phyloP scores from a whole-genome alignment of 805 yeast genomes.

The Lipomyces spencermartinsiae region DNA sequence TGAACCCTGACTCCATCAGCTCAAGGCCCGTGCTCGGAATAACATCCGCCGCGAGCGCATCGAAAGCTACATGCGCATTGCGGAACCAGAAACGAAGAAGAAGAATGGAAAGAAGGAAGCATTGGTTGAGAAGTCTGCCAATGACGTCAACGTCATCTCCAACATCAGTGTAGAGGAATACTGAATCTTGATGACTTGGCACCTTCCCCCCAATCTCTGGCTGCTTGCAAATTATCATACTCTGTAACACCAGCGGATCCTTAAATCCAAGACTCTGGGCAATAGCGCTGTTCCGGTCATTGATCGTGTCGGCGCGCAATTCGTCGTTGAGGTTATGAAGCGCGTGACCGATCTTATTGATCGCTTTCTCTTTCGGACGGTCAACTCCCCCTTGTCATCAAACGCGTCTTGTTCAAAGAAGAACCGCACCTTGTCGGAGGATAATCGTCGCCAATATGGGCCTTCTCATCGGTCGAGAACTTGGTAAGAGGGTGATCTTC shows the following conservation, averaged over 20 bases:
- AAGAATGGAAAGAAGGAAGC: too few relatives aligned
- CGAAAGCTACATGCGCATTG: too few relatives aligned
- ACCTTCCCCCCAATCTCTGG: slow-evolving; percentile 76
- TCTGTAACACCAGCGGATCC: slow-evolving; percentile 76
- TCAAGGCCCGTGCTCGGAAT: too few relatives aligned
- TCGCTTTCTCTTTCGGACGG: slow-evolving; percentile 60
- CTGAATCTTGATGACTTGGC: slow-evolving; percentile 79
- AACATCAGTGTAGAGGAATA: slow-evolving; percentile 74
- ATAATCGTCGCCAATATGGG: slow-evolving; percentile 78
- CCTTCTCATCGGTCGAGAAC: slow-evolving; percentile 62
- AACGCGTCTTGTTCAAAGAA: slow-evolving; percentile 78
- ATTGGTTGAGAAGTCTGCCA: too few relatives aligned
- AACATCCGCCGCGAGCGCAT: too few relatives aligned
- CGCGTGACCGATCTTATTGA: slow-evolving; percentile 83
- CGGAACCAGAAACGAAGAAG: too few relatives aligned
- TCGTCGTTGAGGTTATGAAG: slow-evolving; percentile 62
- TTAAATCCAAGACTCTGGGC: slow-evolving; percentile 59
- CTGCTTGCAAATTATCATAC: slow-evolving; percentile 81
- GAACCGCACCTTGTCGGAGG: slow-evolving; percentile 70
- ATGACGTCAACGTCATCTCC: too few relatives aligned
- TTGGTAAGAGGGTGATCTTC: slow-evolving; percentile 69
- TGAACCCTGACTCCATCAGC: too few relatives aligned
- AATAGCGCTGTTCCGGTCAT: slow-evolving; percentile 56
- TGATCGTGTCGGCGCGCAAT: slow-evolving; percentile 60
- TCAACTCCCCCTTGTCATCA: slow-evolving; percentile 57